Percentiles rank a stretch among this genome's conserved stretches.
Conservation (phyloP, 805 yeast genomes). For the Candida hispaniensis region DNA sequence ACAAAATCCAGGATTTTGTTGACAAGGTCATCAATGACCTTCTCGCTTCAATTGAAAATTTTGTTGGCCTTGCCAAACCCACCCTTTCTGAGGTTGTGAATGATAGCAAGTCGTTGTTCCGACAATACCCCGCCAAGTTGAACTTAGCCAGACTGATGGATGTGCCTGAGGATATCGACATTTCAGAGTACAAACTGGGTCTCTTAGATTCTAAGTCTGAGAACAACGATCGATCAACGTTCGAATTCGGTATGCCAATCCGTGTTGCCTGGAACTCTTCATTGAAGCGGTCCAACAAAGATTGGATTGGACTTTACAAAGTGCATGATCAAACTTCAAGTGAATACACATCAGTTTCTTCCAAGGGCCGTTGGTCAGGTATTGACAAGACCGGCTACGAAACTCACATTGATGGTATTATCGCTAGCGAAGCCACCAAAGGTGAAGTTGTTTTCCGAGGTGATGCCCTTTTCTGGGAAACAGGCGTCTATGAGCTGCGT, state of each 20-base stretch:
- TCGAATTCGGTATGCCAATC: slow-evolving; percentile 43
- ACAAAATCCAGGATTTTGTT: slow-evolving; percentile 27
- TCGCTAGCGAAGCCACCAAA: slow-evolving; percentile 19
- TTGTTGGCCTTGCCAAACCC: slow-evolving; percentile 28
- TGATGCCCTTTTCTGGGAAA: slow-evolving; percentile 47
- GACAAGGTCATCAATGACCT: slow-evolving; percentile 33
- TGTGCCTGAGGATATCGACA: slow-evolving; percentile 22
- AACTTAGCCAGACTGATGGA: slow-evolving; percentile 27
- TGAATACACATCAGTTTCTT: slow-evolving; percentile 46
- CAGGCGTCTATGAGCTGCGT: slow-evolving; percentile 64
- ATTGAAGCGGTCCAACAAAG: slow-evolving; percentile 37
- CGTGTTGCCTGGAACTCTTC: slow-evolving; percentile 47
- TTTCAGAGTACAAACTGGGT: slow-evolving; percentile 18
- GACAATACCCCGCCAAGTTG: slow-evolving; percentile 29
- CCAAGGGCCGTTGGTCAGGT: slow-evolving; percentile 57
- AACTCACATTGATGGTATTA: slow-evolving; percentile 21
- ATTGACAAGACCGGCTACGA: slow-evolving; percentile 16
- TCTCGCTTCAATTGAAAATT: slow-evolving; percentile 38
- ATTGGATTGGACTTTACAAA: slow-evolving; percentile 72
- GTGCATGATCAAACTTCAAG: slow-evolving; percentile 48
- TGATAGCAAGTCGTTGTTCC: slow-evolving; percentile 30
- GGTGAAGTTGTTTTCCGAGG: slow-evolving; percentile 44
- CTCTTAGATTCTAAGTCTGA: slow-evolving; percentile 8
- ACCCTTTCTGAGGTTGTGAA: slow-evolving; percentile 25
- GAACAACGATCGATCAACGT: background rate